Conservation (phyloP, 495 filamentous ascomycete genomes). For the Aspergillus conjunctus region DNA sequence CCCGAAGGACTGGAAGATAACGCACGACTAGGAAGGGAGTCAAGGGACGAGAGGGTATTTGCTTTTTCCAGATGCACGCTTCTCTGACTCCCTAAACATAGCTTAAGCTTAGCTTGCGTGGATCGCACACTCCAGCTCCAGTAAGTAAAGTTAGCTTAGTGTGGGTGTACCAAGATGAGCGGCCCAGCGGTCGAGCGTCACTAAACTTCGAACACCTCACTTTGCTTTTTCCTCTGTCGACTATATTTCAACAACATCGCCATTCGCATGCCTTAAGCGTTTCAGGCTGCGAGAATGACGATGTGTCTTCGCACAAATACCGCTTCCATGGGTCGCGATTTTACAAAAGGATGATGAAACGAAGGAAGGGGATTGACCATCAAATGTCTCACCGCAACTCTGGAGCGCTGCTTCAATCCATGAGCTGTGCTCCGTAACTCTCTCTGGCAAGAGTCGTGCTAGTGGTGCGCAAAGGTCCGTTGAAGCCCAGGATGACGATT, state of each 20-base stretch:
- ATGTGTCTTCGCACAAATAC: conserved; percentile 4
- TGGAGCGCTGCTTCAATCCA: conserved; percentile 4
- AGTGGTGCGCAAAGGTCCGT: neutral
- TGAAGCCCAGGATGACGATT: conserved; percentile 16
- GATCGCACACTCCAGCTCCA: conserved; percentile 15
- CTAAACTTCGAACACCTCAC: conserved; percentile 2
- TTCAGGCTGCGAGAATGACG: neutral
- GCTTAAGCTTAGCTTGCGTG: conserved; percentile 35
- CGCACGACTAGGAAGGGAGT: conserved; percentile 11
- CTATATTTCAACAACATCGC: neutral
- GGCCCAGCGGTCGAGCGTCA: conserved; percentile 3
- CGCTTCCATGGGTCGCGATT: conserved; percentile 1
- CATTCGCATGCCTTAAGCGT: neutral
- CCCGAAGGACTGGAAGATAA: conserved; percentile 19
- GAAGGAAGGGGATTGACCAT: conserved; percentile 1
- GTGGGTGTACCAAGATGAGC: conserved; percentile 18
- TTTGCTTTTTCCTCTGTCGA: conserved; percentile 25
- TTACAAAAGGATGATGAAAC: conserved; percentile 3
- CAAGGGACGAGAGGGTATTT: no score
- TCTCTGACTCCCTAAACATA: conserved; percentile 30
- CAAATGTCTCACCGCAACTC: conserved; percentile 25
- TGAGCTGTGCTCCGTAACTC: conserved; percentile 1
- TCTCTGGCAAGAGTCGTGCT: neutral
- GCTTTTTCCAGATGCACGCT: conserved; percentile 30
- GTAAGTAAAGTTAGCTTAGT: conserved; percentile 20